phyloP scores from a whole-genome alignment of 768 basidiomycete species.

The Psilocybe sp. region DNA sequence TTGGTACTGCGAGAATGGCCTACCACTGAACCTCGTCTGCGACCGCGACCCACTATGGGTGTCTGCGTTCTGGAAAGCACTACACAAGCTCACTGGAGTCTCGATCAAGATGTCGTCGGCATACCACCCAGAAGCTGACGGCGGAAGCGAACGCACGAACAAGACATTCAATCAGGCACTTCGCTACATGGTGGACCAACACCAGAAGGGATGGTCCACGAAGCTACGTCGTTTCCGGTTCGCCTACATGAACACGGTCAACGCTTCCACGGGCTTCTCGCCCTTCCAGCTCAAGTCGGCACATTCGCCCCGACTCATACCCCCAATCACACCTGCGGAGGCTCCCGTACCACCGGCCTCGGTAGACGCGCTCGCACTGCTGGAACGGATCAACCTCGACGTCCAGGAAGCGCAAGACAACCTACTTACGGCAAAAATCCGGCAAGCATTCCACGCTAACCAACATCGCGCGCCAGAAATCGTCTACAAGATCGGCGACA shows the following conservation, averaged over 20 bases:
- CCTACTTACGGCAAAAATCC: slow-evolving; percentile 1
- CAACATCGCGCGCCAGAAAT: slow-evolving; percentile 17
- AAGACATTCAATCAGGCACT: slow-evolving; percentile 30
- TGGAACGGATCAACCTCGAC: background rate
- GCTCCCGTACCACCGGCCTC: background rate
- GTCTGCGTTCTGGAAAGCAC: slow-evolving; percentile 26
- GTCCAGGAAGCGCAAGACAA: slow-evolving; percentile 7
- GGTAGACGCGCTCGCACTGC: background rate
- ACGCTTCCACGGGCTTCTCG: slow-evolving; percentile 28
- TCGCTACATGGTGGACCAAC: slow-evolving; percentile 22
- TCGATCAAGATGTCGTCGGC: slow-evolving; percentile 30
- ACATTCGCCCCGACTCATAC: slow-evolving; percentile 22
- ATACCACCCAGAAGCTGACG: slow-evolving; percentile 39
- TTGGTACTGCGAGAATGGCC: slow-evolving; percentile 34
- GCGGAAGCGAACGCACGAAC: slow-evolving; percentile 30
- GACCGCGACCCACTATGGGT: slow-evolving; percentile 26
- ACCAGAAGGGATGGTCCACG: slow-evolving; percentile 30
- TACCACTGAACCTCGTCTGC: slow-evolving; percentile 29
- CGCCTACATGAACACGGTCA: slow-evolving; percentile 30
- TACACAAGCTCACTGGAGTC: slow-evolving; percentile 24
- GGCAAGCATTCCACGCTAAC: slow-evolving; percentile 31
- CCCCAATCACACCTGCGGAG: slow-evolving; percentile 17
- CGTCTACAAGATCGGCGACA: slow-evolving; percentile 27
- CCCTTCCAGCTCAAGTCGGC: slow-evolving; percentile 28
- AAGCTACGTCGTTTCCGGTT: slow-evolving; percentile 27